Conservation (phyloP, 768 basidiomycete species). For the Pholiota microspora region DNA sequence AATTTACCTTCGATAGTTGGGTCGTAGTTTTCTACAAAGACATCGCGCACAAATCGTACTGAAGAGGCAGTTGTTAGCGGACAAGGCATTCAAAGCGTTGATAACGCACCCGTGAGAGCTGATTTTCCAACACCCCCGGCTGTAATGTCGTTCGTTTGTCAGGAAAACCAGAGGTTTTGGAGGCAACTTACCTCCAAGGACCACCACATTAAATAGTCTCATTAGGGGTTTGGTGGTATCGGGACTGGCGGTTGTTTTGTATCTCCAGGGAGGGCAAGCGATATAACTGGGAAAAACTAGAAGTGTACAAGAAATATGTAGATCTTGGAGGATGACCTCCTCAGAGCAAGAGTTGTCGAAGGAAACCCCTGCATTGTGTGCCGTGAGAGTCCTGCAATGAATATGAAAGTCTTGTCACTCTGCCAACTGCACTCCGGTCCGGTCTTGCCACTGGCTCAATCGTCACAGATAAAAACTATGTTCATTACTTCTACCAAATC, state of each 20-base stretch:
- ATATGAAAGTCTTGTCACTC: slow-evolving; percentile 8
- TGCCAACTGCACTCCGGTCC: slow-evolving; percentile 2
- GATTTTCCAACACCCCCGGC: slow-evolving; percentile 91
- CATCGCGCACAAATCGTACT: slow-evolving; percentile 73
- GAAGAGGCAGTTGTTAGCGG: too few relatives aligned
- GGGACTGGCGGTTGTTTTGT: neutral
- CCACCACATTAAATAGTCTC: slow-evolving; percentile 75
- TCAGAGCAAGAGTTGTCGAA: slow-evolving; percentile 13
- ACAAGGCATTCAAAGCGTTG: too few relatives aligned
- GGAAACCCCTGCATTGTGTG: slow-evolving; percentile 19
- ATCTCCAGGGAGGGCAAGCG: neutral
- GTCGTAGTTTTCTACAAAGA: slow-evolving; percentile 76
- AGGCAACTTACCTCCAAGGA: slow-evolving; percentile 65
- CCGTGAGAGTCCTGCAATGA: slow-evolving; percentile 23
- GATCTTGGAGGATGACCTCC: slow-evolving; percentile 4
- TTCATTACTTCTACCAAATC: neutral
- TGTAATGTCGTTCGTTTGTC: slow-evolving; percentile 25
- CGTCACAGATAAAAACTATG: neutral
- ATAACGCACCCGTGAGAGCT: slow-evolving; percentile 58
- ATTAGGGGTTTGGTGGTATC: slow-evolving; percentile 28
- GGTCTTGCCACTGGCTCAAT: too few relatives aligned
- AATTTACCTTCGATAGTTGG: slow-evolving; percentile 78
- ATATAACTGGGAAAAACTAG: neutral
- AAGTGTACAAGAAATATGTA: neutral
- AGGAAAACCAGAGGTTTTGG: slow-evolving; percentile 8